Conservation (phyloP, 2,329 filamentous ascomycete species). For the Penicillium brasilianum region DNA sequence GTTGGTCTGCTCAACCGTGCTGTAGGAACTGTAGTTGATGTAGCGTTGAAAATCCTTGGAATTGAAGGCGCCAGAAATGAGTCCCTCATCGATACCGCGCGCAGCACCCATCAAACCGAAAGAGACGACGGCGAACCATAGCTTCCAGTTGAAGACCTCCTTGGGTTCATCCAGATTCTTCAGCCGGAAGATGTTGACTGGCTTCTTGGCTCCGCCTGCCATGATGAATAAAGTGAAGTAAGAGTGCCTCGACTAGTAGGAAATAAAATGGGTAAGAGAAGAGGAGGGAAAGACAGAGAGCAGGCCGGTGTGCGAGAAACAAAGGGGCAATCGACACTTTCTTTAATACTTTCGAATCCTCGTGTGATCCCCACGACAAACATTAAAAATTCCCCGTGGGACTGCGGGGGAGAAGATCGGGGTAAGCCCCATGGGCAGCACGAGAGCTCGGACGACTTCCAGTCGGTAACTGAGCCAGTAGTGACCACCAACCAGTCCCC, state of each 20-base stretch:
- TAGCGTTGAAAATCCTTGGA: conserved; percentile 66
- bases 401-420: conserved; percentile 2
- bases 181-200: conserved; percentile 62
- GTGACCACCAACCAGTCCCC: neutral
- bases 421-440: neutral
- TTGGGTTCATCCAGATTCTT: conserved; percentile 69
- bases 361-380: neutral
- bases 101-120: conserved; percentile 79
- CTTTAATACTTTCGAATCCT: conserved; percentile 13
- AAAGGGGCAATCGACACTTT: neutral
- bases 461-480: neutral
- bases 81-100: conserved; percentile 78
- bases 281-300: neutral
- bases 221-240: conserved; percentile 28
- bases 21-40: conserved; percentile 63
- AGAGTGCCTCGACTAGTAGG: conserved; percentile 1
- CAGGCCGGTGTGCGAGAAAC: neutral
- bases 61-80: conserved; percentile 74
- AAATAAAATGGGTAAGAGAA: neutral
- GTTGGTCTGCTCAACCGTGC: conserved; percentile 62
- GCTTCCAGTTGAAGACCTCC: conserved; percentile 75
- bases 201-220: conserved; percentile 53
- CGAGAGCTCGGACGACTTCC: neutral
- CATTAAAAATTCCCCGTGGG: neutral
- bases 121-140: conserved; percentile 76